These are phyloP conservation scores for Chaetomiaceae sp. DNA, from an alignment of 2,329 filamentous ascomycete genomes.

Conservation along the genomic window DNA sequence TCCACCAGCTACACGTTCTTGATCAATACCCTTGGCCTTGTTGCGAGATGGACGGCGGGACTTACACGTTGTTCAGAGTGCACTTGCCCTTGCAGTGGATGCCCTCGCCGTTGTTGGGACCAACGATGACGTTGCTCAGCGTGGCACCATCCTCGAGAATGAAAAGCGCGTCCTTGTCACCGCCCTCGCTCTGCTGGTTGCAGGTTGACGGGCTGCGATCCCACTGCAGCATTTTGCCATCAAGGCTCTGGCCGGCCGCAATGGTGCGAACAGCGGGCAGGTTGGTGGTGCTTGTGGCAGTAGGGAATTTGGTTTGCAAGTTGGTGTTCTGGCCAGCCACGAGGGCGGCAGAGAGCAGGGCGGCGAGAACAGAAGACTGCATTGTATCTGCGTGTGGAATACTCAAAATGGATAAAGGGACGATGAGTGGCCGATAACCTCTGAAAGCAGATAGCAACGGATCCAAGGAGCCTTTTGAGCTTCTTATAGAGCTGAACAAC, in stretches of 20 bases:
- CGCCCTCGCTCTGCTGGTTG: constrained; percentile 24
- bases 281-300: constrained; percentile 37
- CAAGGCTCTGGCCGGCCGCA: constrained; percentile 40
- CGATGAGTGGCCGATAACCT: too few relatives aligned
- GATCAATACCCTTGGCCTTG: not conserved
- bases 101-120: constrained; percentile 44
- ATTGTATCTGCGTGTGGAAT: not conserved
- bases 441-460: too few relatives aligned
- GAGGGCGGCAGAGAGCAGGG: constrained; percentile 18
- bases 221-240: constrained; percentile 41
- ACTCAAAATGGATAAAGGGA: not conserved
- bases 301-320: constrained; percentile 33
- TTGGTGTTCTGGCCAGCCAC: constrained; percentile 27
- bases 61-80: constrained; percentile 36
- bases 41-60: not conserved
- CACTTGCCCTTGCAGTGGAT: constrained; percentile 47
- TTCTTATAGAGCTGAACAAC: too few relatives aligned
- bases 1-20: constrained; percentile 31
- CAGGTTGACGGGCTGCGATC: constrained; percentile 28
- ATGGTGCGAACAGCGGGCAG: constrained; percentile 41
- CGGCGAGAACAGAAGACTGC: not conserved
- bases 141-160: constrained; percentile 46
- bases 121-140: constrained; percentile 49
- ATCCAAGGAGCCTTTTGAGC: too few relatives aligned
- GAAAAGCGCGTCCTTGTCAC: constrained; percentile 44